Evolutionary conservation across 2,329 filamentous ascomycete genomes (phyloP).

Genomic region (Aspergillus sp.): DNA sequence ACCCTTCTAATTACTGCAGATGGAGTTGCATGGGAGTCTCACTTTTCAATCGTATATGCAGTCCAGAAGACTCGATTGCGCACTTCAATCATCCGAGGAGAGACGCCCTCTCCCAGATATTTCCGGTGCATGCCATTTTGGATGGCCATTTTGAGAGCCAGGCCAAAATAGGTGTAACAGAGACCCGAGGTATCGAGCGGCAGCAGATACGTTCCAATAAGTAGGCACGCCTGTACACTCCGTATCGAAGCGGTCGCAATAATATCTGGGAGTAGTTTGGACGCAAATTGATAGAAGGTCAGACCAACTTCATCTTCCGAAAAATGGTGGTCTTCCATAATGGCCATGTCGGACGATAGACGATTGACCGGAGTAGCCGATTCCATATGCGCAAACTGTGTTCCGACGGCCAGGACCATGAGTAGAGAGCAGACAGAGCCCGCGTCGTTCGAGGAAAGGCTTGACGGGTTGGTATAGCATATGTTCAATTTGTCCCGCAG

Average conservation of each 20-base stretch:
- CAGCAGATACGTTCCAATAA: constrained; percentile 57
- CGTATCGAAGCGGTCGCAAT: constrained; percentile 58
- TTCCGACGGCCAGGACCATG: constrained; percentile 45
- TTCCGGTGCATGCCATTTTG: constrained; percentile 62
- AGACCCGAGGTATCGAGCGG: constrained; percentile 58
- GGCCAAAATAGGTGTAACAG: constrained; percentile 57
- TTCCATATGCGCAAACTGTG: constrained; percentile 46
- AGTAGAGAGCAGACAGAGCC: constrained; percentile 43
- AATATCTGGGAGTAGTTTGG: constrained; percentile 56
- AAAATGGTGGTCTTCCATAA: constrained; percentile 35
- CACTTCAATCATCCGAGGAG: constrained; percentile 51
- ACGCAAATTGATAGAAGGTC: constrained; percentile 58
- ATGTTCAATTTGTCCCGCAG: constrained; percentile 38
- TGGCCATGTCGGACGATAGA: constrained; percentile 22
- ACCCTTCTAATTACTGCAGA: not conserved
- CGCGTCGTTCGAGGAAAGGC: constrained; percentile 38
- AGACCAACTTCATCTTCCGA: constrained; percentile 57
- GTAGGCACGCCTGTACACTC: constrained; percentile 58
- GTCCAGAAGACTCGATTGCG: constrained; percentile 60
- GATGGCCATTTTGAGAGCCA: constrained; percentile 58
- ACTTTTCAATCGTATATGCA: constrained; percentile 58
- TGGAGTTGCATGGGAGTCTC: constrained; percentile 10
- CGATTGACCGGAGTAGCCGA: constrained; percentile 38
- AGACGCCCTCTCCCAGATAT: constrained; percentile 49
- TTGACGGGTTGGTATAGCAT: constrained; percentile 38